phyloP scores from a whole-genome alignment of 2,329 filamentous ascomycete genomes.

The Colletotrichum spinosum region DNA sequence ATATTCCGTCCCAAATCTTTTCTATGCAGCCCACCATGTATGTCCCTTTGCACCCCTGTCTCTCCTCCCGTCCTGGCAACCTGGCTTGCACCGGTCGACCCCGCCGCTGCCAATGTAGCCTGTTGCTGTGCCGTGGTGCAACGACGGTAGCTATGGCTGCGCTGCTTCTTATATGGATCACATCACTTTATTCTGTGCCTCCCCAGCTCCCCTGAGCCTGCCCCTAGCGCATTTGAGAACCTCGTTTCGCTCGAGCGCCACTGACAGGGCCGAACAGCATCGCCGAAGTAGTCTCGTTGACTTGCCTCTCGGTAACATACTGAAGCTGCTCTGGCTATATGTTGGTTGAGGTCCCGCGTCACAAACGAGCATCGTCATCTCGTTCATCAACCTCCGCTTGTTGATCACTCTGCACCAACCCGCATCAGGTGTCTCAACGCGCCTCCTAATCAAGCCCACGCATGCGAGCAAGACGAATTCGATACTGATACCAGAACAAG shows the following conservation, averaged over 20 bases:
- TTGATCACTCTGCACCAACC: no score
- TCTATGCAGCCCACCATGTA: conserved; percentile 39
- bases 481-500: conserved; percentile 4
- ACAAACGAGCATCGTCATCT: no score
- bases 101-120: conserved; percentile 51
- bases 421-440: no score
- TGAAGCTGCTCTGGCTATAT: conserved; percentile 6
- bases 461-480: conserved; percentile 5
- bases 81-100: conserved; percentile 48
- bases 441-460: no score
- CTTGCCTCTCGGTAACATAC: neutral
- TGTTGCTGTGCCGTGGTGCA: conserved; percentile 51
- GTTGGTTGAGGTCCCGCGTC: neutral
- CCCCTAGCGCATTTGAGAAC: conserved; percentile 50
- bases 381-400: no score
- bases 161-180: conserved; percentile 53
- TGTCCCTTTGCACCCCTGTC: conserved; percentile 42
- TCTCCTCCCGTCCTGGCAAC: conserved; percentile 37
- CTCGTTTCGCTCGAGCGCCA: conserved; percentile 55
- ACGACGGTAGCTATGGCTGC: conserved; percentile 49
- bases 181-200: conserved; percentile 49
- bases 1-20: neutral
- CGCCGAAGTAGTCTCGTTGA: conserved; percentile 1
- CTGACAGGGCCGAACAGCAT: conserved; percentile 44
- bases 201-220: conserved; percentile 43